Evolutionary conservation across 2,329 filamentous ascomycete genomes (phyloP).

Genomic region (Pseudogymnoascus sp.): DNA sequence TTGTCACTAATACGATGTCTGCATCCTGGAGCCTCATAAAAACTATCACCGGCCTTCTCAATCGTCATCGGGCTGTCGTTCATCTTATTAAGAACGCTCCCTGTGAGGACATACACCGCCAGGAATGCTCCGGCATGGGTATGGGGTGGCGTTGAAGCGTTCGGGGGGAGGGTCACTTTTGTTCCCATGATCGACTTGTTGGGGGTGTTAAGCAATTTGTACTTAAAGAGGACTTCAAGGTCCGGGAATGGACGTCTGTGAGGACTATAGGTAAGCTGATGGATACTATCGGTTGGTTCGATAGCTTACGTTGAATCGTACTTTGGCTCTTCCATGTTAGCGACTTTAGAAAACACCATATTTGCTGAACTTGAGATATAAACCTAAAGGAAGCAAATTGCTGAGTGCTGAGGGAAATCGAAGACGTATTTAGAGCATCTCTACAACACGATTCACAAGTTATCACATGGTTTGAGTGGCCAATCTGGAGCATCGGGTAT

Average conservation of each 20-base stretch:
- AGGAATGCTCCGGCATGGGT: conserved; percentile 37
- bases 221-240: too few relatives aligned
- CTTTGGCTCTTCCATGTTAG: conserved; percentile 2
- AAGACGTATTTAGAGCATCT: too few relatives aligned
- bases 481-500: too few relatives aligned
- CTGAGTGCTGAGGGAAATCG: too few relatives aligned
- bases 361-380: background rate
- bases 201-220: too few relatives aligned
- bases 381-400: too few relatives aligned
- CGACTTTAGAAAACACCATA: conserved; percentile 2
- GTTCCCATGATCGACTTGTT: conserved; percentile 24
- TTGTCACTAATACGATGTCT: conserved; percentile 41
- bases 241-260: too few relatives aligned
- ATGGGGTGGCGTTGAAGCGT: conserved; percentile 36
- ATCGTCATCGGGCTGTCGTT: conserved; percentile 32
- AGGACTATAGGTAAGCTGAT: too few relatives aligned
- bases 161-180: conserved; percentile 31
- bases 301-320: conserved; percentile 1
- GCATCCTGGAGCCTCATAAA: conserved; percentile 39
- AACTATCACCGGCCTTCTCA: conserved; percentile 20
- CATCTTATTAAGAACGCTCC: conserved; percentile 40
- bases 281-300: too few relatives aligned
- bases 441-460: too few relatives aligned
- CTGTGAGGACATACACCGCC: conserved; percentile 33
- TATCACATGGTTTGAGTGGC: too few relatives aligned